phyloP scores from a whole-genome alignment of 2,329 filamentous ascomycete genomes.

The Pezicula neosporulosa region DNA sequence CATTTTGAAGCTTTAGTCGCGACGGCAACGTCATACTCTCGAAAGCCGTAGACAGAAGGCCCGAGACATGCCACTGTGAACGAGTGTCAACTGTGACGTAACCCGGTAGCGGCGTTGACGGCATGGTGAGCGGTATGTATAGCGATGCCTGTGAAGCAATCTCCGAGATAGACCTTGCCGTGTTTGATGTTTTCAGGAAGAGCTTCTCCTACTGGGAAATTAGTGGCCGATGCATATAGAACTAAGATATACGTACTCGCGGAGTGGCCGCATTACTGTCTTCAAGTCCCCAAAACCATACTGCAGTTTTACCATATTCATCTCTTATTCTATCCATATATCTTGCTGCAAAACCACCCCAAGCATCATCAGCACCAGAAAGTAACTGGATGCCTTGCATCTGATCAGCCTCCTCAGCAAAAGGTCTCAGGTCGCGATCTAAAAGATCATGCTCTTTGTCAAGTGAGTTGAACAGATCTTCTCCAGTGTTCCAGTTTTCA shows the following conservation, averaged over 20 bases:
- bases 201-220: slow-evolving; percentile 51
- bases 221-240: slow-evolving; percentile 6
- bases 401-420: slow-evolving; percentile 89
- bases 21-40: slow-evolving; percentile 79
- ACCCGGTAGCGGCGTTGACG: slow-evolving; percentile 50
- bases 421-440: slow-evolving; percentile 85
- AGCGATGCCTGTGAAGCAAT: slow-evolving; percentile 71
- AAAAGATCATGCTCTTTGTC: slow-evolving; percentile 82
- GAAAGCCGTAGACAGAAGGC: slow-evolving; percentile 69
- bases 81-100: slow-evolving; percentile 56
- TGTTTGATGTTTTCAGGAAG: slow-evolving; percentile 66
- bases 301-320: slow-evolving; percentile 82
- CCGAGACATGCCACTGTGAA: slow-evolving; percentile 79
- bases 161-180: slow-evolving; percentile 66
- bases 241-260: slow-evolving; percentile 39
- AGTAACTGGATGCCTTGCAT: slow-evolving; percentile 85
- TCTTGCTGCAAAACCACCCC: slow-evolving; percentile 71
- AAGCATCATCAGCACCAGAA: slow-evolving; percentile 70
- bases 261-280: slow-evolving; percentile 50
- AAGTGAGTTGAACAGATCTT: slow-evolving; percentile 69
- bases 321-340: slow-evolving; percentile 79
- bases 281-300: slow-evolving; percentile 86
- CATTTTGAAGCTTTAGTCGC: slow-evolving; percentile 52
- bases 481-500: slow-evolving; percentile 69
- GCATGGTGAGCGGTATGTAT: slow-evolving; percentile 70